Evolutionary conservation across 768 basidiomycete genomes (phyloP).

Genomic region (Piloderma croceum): DNA sequence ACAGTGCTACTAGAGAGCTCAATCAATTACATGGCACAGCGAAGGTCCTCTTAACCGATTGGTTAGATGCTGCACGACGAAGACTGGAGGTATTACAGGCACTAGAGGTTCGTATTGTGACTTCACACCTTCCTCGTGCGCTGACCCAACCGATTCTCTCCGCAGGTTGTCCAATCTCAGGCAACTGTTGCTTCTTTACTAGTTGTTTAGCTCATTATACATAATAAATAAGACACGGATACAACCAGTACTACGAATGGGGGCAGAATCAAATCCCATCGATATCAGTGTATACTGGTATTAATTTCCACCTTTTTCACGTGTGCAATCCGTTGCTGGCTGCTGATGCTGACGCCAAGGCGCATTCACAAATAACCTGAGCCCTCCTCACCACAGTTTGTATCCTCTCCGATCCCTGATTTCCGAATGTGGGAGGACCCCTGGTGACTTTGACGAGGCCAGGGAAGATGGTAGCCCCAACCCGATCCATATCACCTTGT

Average conservation of each 20-base stretch:
- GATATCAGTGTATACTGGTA: no score
- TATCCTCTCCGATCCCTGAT: conserved; percentile 38
- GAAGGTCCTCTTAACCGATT: conserved; percentile 70
- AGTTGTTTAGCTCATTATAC: conserved; percentile 47
- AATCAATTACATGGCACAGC: conserved; percentile 86
- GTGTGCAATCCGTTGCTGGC: no score
- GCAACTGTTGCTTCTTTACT: conserved; percentile 78
- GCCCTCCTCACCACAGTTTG: conserved; percentile 77
- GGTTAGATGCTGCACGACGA: conserved; percentile 84
- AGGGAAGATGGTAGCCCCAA: conserved; percentile 83
- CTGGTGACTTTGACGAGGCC: conserved; percentile 78
- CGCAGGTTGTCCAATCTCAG: conserved; percentile 74
- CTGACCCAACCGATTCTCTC: conserved; percentile 9
- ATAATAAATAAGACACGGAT: conserved; percentile 11
- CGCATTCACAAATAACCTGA: conserved; percentile 85
- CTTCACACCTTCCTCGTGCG: not conserved
- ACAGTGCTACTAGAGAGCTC: conserved; percentile 74
- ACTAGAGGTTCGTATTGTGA: conserved; percentile 54
- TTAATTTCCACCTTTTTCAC: no score
- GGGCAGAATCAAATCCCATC: no score
- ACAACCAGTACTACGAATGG: no score
- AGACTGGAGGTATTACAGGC: conserved; percentile 91
- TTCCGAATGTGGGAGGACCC: conserved; percentile 29
- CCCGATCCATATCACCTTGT: conserved; percentile 62
- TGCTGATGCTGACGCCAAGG: conserved; percentile 36